Base-by-base conservation (phyloP, 805 yeast genomes). In the Starmerella khaoyaiensis region DNA sequence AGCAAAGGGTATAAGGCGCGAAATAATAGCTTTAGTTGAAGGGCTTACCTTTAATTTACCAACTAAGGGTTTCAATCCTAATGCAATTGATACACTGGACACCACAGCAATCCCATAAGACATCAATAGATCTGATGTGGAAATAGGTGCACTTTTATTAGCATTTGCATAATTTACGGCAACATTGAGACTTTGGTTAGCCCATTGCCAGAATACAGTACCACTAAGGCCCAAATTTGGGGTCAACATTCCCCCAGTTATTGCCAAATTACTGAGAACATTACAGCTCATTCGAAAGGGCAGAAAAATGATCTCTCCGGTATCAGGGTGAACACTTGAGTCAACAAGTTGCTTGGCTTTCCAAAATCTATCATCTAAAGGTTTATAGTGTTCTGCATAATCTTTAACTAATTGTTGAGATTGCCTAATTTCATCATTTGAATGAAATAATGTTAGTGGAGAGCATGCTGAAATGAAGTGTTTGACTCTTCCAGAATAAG, bases 221-320 rank as follows among this genome's bases (percentile, higher is more conserved):
- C 98, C 99, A 0, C 70, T 73, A 8, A 84, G 74, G 8, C 94
- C 93, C 54, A 90, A 59, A 39, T 80, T 79, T 6, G 99, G 99
- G 1, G 96, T 87, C 47, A 90, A 69, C 99, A 90, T 90, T 47
- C 99, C 99, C 3, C 79, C 87, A 5, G 97, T 87, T 34, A 90
- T 97, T 17, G 87, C 87, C 59, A 90, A 62, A 58, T 90, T 90
- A 9, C 94, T 82, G 37, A 90, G 64, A 14, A 90, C 99, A 63
- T 90, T 83, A 22, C 87, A 78, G 18, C 95, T 83, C 99, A 90
- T 90, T 61, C 99, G 72, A 62, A 90, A 90, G 3, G 99, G 99
- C 37, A 90, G 64, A 21, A 81, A 56, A 10, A 90, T 95, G 1
- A 93, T 79, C 51, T 83, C 90, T 1, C 96, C 95, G 5, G 93